A percentile compares a stretch with the other conserved stretches of the same genome.
These are phyloP conservation scores for Alternaria sp. DNA, from an alignment of 2,329 filamentous ascomycete genomes.

Conservation along the genomic window DNA sequence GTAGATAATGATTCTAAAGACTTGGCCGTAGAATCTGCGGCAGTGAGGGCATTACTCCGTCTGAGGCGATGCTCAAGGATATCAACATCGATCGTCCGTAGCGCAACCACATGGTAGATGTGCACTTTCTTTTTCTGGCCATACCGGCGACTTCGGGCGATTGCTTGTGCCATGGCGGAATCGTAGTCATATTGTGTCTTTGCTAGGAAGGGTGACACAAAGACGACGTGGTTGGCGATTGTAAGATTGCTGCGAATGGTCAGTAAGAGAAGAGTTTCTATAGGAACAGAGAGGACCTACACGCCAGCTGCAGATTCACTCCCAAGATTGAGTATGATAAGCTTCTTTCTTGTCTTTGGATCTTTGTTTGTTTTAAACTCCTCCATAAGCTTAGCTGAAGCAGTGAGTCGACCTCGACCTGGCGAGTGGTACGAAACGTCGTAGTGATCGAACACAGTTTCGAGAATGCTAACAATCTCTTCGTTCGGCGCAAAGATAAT, in stretches of 20 bases:
- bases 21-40: neutral
- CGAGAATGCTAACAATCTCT: constrained; percentile 27
- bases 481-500: constrained; percentile 40
- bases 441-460: constrained; percentile 27
- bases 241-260: constrained; percentile 63
- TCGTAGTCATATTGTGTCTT: constrained; percentile 64
- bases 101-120: constrained; percentile 79
- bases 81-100: constrained; percentile 68
- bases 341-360: constrained; percentile 50
- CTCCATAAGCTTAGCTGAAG: constrained; percentile 32
- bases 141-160: constrained; percentile 67
- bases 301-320: constrained; percentile 67
- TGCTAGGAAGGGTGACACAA: constrained; percentile 65
- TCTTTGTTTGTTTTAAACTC: constrained; percentile 41
- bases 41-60: constrained; percentile 33
- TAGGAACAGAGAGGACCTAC: constrained; percentile 53
- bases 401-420: constrained; percentile 15
- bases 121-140: constrained; percentile 67
- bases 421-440: constrained; percentile 28
- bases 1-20: constrained; percentile 10
- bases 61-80: constrained; percentile 57
- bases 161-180: constrained; percentile 68
- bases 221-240: constrained; percentile 71
- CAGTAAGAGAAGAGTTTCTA: neutral
- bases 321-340: constrained; percentile 66